Conservation (phyloP, 164 flowering plant species). For the Kingdonia uniflora region DNA sequence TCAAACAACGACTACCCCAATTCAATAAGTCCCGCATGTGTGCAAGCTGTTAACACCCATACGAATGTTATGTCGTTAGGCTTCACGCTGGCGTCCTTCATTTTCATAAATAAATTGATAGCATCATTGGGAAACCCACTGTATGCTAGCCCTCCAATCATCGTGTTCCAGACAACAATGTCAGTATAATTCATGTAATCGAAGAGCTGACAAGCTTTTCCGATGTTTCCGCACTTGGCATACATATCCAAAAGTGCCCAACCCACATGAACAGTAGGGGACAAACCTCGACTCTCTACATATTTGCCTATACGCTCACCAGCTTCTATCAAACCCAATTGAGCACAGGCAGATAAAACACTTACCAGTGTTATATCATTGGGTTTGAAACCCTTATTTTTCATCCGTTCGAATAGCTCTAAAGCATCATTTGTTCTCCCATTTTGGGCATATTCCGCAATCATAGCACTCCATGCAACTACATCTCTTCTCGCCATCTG, state of each 20-base stretch:
- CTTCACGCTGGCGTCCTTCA: conserved; percentile 20
- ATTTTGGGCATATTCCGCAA: conserved; percentile 46
- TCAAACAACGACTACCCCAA: conserved; percentile 22
- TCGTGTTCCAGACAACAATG: conserved; percentile 36
- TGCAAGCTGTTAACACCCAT: conserved; percentile 34
- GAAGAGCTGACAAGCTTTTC: conserved; percentile 28
- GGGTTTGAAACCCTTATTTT: conserved; percentile 21
- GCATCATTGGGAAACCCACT: conserved; percentile 32
- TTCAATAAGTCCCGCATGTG: conserved; percentile 43
- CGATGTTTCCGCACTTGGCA: conserved; percentile 34
- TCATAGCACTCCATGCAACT: conserved; percentile 49
- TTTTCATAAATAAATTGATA: conserved; percentile 19
- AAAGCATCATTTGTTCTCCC: conserved; percentile 38
- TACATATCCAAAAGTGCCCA: conserved; percentile 36
- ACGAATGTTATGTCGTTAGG: conserved; percentile 39
- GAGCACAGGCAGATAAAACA: too few relatives aligned
- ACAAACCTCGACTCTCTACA: conserved; percentile 24
- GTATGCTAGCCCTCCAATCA: conserved; percentile 34
- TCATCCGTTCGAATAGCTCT: conserved; percentile 36
- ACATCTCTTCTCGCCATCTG: conserved; percentile 28
- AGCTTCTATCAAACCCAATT: too few relatives aligned
- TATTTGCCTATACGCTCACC: too few relatives aligned
- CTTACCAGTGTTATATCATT: conserved; percentile 32
- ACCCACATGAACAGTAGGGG: conserved; percentile 26
- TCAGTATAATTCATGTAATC: conserved; percentile 26